Conservation (phyloP, 371 early-diverging fungal genomes). For the Lichtheimia ornata region DNA sequence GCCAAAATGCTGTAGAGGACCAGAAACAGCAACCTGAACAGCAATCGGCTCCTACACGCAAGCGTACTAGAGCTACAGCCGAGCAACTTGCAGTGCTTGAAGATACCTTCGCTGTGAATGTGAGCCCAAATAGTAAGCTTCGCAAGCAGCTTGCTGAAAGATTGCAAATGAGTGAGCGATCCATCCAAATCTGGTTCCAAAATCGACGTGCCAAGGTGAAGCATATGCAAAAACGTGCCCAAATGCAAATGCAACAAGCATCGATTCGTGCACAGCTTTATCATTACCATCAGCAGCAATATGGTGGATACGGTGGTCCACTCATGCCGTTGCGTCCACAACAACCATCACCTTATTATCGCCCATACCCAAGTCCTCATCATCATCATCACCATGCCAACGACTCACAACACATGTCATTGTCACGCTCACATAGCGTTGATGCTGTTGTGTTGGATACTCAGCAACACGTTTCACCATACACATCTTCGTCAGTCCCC, state of each 20-base stretch:
- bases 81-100: conserved; percentile 77
- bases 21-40: conserved; percentile 3
- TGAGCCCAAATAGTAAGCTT: conserved; percentile 75
- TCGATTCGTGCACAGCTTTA: conserved; percentile 31
- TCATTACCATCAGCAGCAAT: conserved; percentile 24
- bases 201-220: conserved; percentile 96
- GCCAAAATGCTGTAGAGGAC: conserved; percentile 4
- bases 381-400: conserved; percentile 6
- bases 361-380: conserved; percentile 11
- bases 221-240: conserved; percentile 62
- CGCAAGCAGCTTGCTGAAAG: conserved; percentile 84
- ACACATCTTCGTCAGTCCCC: background rate
- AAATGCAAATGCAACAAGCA: conserved; percentile 47
- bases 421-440: conserved; percentile 35
- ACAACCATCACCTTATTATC: conserved; percentile 13
- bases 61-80: conserved; percentile 73
- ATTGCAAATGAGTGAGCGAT: conserved; percentile 88
- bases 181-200: conserved; percentile 99
- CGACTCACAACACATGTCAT: conserved; percentile 8
- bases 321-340: conserved; percentile 15
- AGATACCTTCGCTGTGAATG: conserved; percentile 72
- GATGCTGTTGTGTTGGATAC: conserved; percentile 20
- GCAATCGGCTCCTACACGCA: conserved; percentile 24
- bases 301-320: conserved; percentile 12
- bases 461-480: background rate